Evolutionary conservation across 257 asterid genomes (phyloP).

Genomic region (Petrea volubilis): DNA sequence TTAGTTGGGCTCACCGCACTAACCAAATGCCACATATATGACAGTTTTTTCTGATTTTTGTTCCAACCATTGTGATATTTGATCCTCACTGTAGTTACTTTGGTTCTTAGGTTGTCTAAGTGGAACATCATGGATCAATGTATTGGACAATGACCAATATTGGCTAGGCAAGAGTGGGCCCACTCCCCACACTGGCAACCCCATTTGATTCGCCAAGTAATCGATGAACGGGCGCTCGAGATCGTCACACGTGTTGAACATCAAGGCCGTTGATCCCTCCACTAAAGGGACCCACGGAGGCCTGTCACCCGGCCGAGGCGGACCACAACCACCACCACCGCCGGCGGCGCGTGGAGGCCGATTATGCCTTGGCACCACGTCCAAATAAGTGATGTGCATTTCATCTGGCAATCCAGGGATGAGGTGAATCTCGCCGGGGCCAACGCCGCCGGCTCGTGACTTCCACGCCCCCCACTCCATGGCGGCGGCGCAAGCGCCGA

Average conservation of each 20-base stretch:
- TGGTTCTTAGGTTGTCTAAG: slow-evolving; percentile 30
- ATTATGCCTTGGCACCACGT: neutral
- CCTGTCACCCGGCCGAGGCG: slow-evolving; percentile 29
- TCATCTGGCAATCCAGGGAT: no score
- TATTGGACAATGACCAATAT: slow-evolving; percentile 32
- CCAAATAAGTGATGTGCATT: no score
- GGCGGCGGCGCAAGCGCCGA: slow-evolving; percentile 42
- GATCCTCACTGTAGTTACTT: slow-evolving; percentile 38
- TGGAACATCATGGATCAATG: slow-evolving; percentile 26
- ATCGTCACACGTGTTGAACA: slow-evolving; percentile 45
- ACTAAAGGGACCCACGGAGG: slow-evolving; percentile 42
- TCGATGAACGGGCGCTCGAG: slow-evolving; percentile 37
- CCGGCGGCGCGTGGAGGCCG: neutral
- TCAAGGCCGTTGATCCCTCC: slow-evolving; percentile 36
- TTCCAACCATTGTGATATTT: slow-evolving; percentile 40
- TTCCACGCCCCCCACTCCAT: slow-evolving; percentile 51
- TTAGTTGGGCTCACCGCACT: slow-evolving; percentile 45
- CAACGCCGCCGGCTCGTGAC: no score
- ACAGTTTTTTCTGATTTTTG: slow-evolving; percentile 32
- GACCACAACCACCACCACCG: slow-evolving; percentile 25
- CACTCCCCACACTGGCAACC: slow-evolving; percentile 42
- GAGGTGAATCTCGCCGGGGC: no score
- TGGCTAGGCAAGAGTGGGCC: slow-evolving; percentile 49
- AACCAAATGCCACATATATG: slow-evolving; percentile 48
- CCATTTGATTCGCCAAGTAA: slow-evolving; percentile 25